These are phyloP conservation scores for Penicillium sp. DNA, from an alignment of 2,329 filamentous ascomycete genomes.

Conservation along the genomic window DNA sequence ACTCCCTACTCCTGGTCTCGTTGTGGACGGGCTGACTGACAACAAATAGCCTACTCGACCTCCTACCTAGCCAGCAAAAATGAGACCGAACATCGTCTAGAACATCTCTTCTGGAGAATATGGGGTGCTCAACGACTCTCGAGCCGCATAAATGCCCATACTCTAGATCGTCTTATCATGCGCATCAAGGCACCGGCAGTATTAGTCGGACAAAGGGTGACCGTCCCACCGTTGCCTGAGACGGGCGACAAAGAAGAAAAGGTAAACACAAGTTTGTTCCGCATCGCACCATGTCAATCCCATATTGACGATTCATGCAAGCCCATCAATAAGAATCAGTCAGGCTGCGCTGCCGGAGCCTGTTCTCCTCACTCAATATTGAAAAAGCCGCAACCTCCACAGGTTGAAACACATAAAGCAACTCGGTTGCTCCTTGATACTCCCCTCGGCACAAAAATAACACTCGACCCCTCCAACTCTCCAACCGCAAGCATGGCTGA, in stretches of 20 bases:
- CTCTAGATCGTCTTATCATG: slow-evolving; percentile 46
- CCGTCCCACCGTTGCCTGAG: neutral
- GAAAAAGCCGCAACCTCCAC: slow-evolving; percentile 37
- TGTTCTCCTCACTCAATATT: slow-evolving; percentile 38
- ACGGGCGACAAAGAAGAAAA: slow-evolving; percentile 1
- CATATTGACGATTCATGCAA: neutral
- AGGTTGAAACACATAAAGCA: slow-evolving; percentile 31
- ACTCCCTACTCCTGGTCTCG: neutral
- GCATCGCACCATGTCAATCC: neutral
- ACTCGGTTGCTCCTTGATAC: slow-evolving; percentile 35
- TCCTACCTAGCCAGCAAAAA: slow-evolving; percentile 46
- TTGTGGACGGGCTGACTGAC: neutral
- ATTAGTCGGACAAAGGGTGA: neutral
- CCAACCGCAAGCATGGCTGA: slow-evolving; percentile 21
- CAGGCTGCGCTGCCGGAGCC: neutral
- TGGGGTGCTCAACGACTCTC: slow-evolving; percentile 46
- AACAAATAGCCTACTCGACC: slow-evolving; percentile 46
- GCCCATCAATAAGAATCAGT: neutral
- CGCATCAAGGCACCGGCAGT: slow-evolving; percentile 42
- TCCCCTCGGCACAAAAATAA: slow-evolving; percentile 26
- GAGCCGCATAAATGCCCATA: slow-evolving; percentile 39
- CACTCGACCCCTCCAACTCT: slow-evolving; percentile 28
- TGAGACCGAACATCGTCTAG: slow-evolving; percentile 45
- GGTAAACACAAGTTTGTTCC: neutral
- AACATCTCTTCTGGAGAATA: slow-evolving; percentile 56